Percentiles rank a stretch among this genome's conserved stretches.
Evolutionary conservation across 495 filamentous ascomycete species (phyloP).

Genomic region (Penicillium mononematosum): DNA sequence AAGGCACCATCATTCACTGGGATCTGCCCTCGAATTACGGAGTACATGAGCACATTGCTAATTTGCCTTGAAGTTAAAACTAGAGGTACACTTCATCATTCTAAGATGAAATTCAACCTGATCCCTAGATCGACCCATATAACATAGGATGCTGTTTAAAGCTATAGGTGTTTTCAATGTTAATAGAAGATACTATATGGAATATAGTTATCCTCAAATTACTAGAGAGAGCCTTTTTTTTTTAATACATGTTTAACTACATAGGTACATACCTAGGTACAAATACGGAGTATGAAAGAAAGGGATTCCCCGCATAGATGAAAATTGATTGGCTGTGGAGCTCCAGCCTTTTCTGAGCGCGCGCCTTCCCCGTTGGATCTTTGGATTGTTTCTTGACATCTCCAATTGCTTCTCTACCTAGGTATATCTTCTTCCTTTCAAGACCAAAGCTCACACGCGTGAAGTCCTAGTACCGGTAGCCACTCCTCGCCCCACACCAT

Average conservation of each 20-base stretch:
- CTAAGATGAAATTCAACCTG: not conserved
- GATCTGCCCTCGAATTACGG: too few species aligned
- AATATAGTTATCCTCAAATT: not conserved
- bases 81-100: not conserved
- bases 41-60: not conserved
- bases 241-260: too few species aligned
- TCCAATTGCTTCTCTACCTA: not conserved
- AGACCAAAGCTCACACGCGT: not conserved
- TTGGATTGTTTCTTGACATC: not conserved
- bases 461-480: not conserved
- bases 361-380: slow-evolving; percentile 3
- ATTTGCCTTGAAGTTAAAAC: not conserved
- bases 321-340: slow-evolving; percentile 16
- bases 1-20: not conserved
- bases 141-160: not conserved
- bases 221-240: too few species aligned
- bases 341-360: slow-evolving; percentile 15
- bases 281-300: too few species aligned
- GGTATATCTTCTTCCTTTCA: not conserved
- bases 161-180: too few species aligned
- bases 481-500: not conserved
- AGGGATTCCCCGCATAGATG: not conserved
- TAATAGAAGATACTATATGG: not conserved
- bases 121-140: not conserved
- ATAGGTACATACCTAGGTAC: too few species aligned